Evolutionary conservation across 176 grass and related monocot genomes (phyloP), one percentile per base, ranked within the genome.

Genomic region (Alloteropsis semialata): DNA sequence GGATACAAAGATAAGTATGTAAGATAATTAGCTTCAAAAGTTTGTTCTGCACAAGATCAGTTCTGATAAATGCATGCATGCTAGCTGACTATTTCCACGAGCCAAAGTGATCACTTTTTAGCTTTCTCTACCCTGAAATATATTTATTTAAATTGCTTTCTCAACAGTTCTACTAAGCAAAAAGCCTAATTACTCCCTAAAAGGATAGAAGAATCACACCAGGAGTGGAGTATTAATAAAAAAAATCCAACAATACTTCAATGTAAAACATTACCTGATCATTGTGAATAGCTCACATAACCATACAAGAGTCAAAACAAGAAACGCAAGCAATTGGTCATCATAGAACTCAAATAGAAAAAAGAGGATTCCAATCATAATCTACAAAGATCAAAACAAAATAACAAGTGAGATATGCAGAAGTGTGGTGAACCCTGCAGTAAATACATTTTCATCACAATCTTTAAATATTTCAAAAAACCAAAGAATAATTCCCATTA

Each of bases 341-440:
- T 99, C 89, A 3, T 99, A 99, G 80, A 99, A 99, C 76, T 93
- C 96, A 87, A 99, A 96, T 66, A 99, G 91, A 73, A 99, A 99
- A 85, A 99, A 99, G 76, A 99, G 84, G 76, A 99, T 90, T 58
- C 96, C 96, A 85, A 99, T 99, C 96, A 99, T 96, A 78, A 99
- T 96, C 96, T 99, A 76, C 76, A 96, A 86, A 67, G 38, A 75
- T 77, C 44, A 87, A 21, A 92, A 84, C 28, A 73, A 80, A 81
- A 74, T 71, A 57, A 86, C 76, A 19, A 74, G 44, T 74, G 76
- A 77, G 68, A 16, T 70, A 14, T 17, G 15, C n/a, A 77, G 17
- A 79, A 82, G 59, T 37, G 7, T 42, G 45, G 3, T 63, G 27
- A 77, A 79, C 29, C 19, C 36, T 60, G 76, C 48, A 78, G 42